phyloP scores from a whole-genome alignment of 148 eudicot species.

The Cornus kousa region DNA sequence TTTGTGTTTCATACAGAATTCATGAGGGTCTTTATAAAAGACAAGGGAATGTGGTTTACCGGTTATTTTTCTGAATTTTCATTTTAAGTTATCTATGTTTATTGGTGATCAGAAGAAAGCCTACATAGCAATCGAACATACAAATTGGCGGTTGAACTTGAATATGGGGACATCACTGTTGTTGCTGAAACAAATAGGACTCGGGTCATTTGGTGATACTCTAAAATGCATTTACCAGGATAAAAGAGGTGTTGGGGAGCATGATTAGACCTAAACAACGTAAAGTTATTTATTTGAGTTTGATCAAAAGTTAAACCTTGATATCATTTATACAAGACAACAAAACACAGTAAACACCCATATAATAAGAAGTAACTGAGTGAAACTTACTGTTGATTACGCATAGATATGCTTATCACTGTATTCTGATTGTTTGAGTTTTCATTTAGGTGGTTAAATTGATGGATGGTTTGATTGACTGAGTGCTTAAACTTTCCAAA shows the following conservation, averaged over 20 bases:
- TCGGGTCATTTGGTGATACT: not conserved
- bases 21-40: no score
- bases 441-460: no score
- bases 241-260: not conserved
- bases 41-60: no score
- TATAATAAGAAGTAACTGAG: not conserved
- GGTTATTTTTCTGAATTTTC: not conserved
- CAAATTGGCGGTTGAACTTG: not conserved
- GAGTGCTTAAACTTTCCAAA: not conserved
- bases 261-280: not conserved
- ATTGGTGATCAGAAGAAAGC: not conserved
- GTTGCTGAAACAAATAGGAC: no score
- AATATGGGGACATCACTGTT: not conserved
- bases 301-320: not conserved
- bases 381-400: not conserved
- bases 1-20: no score
- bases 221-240: not conserved
- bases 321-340: not conserved
- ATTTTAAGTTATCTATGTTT: no score
- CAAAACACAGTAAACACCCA: not conserved
- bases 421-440: no score
- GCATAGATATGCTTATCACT: not conserved
- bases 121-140: not conserved
- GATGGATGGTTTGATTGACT: no score
- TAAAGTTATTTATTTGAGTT: no score